phyloP scores from a whole-genome alignment of 139 green algal species.

The Chlamydomonas sp. region DNA sequence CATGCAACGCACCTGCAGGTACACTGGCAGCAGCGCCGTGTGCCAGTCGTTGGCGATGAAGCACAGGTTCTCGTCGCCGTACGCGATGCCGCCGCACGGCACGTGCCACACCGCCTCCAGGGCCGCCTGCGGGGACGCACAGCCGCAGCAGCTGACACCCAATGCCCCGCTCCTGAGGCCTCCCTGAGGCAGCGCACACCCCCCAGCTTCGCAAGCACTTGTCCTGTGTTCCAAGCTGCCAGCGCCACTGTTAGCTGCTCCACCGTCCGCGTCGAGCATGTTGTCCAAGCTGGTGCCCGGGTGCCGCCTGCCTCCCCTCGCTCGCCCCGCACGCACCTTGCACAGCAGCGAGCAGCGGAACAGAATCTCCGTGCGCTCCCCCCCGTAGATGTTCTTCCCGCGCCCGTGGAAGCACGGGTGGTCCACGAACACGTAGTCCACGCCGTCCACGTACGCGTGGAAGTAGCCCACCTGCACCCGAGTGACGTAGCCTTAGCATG shows the following conservation, averaged over 20 bases:
- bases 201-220: too few relatives aligned
- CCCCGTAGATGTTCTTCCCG: slow-evolving; percentile 84
- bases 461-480: slow-evolving; percentile 82
- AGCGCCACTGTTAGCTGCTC: background rate
- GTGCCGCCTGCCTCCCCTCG: background rate
- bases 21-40: slow-evolving; percentile 89
- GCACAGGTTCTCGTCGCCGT: slow-evolving; percentile 89
- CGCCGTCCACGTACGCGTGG: slow-evolving; percentile 82
- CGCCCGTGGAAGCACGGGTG: slow-evolving; percentile 82
- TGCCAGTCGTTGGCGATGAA: slow-evolving; percentile 98
- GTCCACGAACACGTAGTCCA: slow-evolving; percentile 95
- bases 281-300: background rate
- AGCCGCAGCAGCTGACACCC: background rate
- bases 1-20: slow-evolving; percentile 78
- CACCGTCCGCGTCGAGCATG: background rate
- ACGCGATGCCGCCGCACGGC: slow-evolving; percentile 81
- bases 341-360: slow-evolving; percentile 84
- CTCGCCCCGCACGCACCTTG: slow-evolving; percentile 59
- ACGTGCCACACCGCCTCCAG: slow-evolving; percentile 91
- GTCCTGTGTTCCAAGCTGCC: too few relatives aligned
- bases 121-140: slow-evolving; percentile 55
- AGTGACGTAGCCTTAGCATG: background rate
- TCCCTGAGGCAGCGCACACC: too few relatives aligned
- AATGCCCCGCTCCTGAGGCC: too few relatives aligned
- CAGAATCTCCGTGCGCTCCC: slow-evolving; percentile 71